Percentiles rank a stretch among this genome's conserved stretches.
These are phyloP conservation scores for Cochlearia excelsa DNA, from an alignment of 345 rosid species.

Conservation along the genomic window DNA sequence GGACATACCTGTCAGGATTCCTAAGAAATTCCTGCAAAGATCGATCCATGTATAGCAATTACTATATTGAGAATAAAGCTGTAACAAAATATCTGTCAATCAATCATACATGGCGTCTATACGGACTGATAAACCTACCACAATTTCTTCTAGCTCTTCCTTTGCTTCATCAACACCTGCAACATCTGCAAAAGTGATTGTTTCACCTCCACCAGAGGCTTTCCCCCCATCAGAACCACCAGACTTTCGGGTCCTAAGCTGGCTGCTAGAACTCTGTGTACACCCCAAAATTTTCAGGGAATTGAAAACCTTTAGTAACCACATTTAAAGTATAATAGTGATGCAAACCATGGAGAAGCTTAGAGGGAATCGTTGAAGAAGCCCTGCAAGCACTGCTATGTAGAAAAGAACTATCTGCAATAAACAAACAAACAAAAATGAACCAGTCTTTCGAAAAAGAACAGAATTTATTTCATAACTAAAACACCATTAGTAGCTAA, in stretches of 20 bases:
- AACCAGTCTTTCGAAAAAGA: not conserved
- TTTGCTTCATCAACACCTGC: conserved; percentile 98
- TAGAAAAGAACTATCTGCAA: conserved; percentile 79
- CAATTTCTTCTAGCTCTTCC: conserved; percentile 98
- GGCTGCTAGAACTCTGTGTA: conserved; percentile 70
- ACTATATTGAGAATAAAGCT: conserved; percentile 24
- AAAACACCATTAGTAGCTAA: conserved; percentile 1
- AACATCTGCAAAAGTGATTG: conserved; percentile 89
- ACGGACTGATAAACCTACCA: conserved; percentile 48
- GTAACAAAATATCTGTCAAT: conserved; percentile 13
- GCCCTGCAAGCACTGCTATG: conserved; percentile 75
- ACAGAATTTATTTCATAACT: not conserved
- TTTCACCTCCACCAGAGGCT: conserved; percentile 65
- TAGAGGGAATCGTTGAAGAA: conserved; percentile 67
- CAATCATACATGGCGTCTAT: conserved; percentile 6
- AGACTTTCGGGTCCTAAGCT: conserved; percentile 68
- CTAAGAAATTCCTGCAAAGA: conserved; percentile 80
- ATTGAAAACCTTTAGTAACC: not conserved
- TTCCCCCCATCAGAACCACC: conserved; percentile 62
- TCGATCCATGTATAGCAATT: conserved; percentile 28
- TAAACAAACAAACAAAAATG: conserved; percentile 22
- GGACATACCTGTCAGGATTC: conserved; percentile 76
- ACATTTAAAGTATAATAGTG: not conserved
- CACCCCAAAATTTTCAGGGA: conserved; percentile 12
- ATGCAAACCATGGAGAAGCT: conserved; percentile 72